These are phyloP conservation scores for Lactarius indigo DNA, from an alignment of 768 basidiomycete genomes.

Conservation along the genomic window DNA sequence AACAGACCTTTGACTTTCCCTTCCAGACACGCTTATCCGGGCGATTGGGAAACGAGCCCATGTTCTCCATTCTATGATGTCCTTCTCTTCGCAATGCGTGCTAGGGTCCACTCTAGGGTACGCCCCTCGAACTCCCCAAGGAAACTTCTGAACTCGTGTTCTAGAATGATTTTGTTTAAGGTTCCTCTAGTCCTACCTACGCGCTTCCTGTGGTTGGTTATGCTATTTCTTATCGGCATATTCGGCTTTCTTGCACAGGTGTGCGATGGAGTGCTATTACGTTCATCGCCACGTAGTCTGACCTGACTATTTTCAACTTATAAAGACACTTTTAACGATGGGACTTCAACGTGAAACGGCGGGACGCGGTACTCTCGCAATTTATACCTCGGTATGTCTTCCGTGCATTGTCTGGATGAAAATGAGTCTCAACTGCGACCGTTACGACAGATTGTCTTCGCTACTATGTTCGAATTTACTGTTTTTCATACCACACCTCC, in stretches of 20 bases:
- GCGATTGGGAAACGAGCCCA: slow-evolving; percentile 72
- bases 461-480: slow-evolving; percentile 57
- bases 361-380: slow-evolving; percentile 55
- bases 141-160: not conserved
- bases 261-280: not conserved
- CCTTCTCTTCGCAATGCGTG: slow-evolving; percentile 59
- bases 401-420: not conserved
- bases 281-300: not conserved
- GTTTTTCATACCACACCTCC: slow-evolving; percentile 63
- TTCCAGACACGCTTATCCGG: slow-evolving; percentile 36
- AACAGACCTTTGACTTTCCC: not conserved
- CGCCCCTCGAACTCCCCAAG: not conserved
- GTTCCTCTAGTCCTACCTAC: slow-evolving; percentile 47
- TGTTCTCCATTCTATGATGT: slow-evolving; percentile 65
- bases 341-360: slow-evolving; percentile 66
- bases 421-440: not conserved
- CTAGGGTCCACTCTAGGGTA: slow-evolving; percentile 36
- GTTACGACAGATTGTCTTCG: slow-evolving; percentile 42
- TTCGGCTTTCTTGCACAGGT: slow-evolving; percentile 51
- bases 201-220: slow-evolving; percentile 41
- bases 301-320: not conserved
- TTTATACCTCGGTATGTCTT: slow-evolving; percentile 44
- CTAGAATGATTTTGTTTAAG: slow-evolving; percentile 43
- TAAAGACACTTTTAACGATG: slow-evolving; percentile 52
- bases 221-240: slow-evolving; percentile 46